phyloP scores from a whole-genome alignment of 176 grass and related monocot genomes.

The Carex parvula region DNA sequence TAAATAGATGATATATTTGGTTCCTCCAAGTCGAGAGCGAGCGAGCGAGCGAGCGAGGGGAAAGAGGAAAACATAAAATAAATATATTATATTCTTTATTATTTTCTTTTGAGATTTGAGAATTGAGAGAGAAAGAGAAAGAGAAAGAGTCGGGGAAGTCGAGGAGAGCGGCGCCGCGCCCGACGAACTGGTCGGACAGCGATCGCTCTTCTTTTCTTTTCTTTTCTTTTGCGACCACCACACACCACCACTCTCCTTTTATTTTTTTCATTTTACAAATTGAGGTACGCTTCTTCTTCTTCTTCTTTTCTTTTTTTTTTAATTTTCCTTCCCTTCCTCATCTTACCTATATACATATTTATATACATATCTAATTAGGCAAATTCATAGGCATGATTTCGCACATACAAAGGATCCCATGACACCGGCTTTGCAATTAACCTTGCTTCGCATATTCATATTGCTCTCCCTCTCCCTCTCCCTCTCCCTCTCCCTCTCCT shows the following conservation, averaged over 20 bases:
- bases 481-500: background rate
- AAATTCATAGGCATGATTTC: constrained; percentile 19
- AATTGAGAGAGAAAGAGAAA: background rate
- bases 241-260: background rate
- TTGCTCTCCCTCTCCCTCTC: background rate
- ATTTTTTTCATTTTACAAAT: too few relatives aligned
- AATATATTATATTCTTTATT: background rate
- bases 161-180: background rate
- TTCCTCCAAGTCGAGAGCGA: too few relatives aligned
- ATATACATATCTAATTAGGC: background rate
- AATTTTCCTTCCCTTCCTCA: background rate
- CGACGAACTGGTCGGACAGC: constrained; percentile 19
- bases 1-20: too few relatives aligned
- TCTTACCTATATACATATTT: background rate
- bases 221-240: background rate
- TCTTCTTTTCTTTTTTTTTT: background rate
- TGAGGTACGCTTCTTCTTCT: background rate
- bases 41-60: background rate
- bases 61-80: background rate
- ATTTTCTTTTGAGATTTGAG: too few relatives aligned
- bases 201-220: background rate
- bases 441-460: constrained; percentile 6
- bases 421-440: background rate
- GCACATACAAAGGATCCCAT: background rate
- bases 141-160: background rate